phyloP scores from a whole-genome alignment of 2,329 filamentous ascomycete genomes.

The Domatiomyces globalis region DNA sequence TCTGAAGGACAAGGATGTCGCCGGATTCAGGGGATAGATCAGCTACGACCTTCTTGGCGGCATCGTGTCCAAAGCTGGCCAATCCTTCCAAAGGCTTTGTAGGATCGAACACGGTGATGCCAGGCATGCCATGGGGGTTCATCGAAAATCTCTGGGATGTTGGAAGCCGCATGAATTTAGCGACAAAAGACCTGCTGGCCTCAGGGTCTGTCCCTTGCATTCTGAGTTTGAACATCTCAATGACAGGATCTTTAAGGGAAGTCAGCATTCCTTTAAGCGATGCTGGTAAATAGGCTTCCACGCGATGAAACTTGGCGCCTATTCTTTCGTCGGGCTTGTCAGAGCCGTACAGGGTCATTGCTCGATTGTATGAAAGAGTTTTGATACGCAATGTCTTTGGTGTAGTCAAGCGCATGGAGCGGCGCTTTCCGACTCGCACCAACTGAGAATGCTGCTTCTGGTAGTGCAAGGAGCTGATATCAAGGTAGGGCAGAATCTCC shows the following conservation, averaged over 20 bases:
- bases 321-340: slow-evolving; percentile 89
- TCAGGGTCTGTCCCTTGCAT: slow-evolving; percentile 29
- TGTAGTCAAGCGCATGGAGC: not conserved
- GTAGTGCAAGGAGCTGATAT: not conserved
- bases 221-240: slow-evolving; percentile 60
- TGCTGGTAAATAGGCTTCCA: slow-evolving; percentile 49
- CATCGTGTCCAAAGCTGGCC: slow-evolving; percentile 62
- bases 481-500: slow-evolving; percentile 10
- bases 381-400: not conserved
- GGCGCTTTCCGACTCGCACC: not conserved
- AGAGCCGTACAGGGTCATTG: slow-evolving; percentile 67
- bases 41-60: slow-evolving; percentile 43
- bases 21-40: slow-evolving; percentile 48
- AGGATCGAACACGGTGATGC: slow-evolving; percentile 61
- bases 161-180: slow-evolving; percentile 55
- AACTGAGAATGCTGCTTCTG: not conserved
- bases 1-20: slow-evolving; percentile 70
- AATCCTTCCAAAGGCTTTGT: slow-evolving; percentile 63
- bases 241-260: slow-evolving; percentile 48
- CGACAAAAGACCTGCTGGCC: slow-evolving; percentile 48
- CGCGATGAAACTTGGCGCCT: slow-evolving; percentile 48
- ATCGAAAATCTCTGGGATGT: slow-evolving; percentile 43
- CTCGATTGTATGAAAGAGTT: slow-evolving; percentile 49
- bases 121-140: slow-evolving; percentile 65
- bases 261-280: slow-evolving; percentile 65